Base-by-base conservation (phyloP, 2,329 filamentous ascomycete genomes). In the Aspergillus sp. region DNA sequence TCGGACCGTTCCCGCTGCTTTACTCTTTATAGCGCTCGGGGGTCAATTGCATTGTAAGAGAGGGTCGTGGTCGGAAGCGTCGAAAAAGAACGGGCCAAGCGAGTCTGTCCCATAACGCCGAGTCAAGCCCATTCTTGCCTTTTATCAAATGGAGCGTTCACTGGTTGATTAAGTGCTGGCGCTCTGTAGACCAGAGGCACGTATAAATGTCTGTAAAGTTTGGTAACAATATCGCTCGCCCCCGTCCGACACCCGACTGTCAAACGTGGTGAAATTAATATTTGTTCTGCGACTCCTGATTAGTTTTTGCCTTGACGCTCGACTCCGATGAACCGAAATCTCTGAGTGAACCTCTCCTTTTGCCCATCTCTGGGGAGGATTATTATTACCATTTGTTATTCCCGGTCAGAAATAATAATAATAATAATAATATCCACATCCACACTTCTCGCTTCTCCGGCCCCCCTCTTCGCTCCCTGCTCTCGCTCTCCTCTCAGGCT, bases 371-470 rank as follows among this genome's bases (percentile, higher is more conserved):
- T 51, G 27, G 47, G 34, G 49, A 46, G 17, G 44, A 47, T 57
- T 60, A 57, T 60, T 62, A 58, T 51, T 53, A 58, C 46, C 51
- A 53, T 42, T 60, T 58, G 48, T 60, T 62, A 59, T 62, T 58
- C 57, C 59, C 59, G 62, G 62, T 63, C 59, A 63, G 52, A 54
- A 59, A 59, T 57, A 59, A 51, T 51, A 39, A 51, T 51, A 55
- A 61, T 59, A 56, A 61, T 59, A 63, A 63, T 59, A 58, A 60
- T 56, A 60, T 40, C 40, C 33, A 48, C 58, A 63, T 63, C 59
- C 59, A 62, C 59, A 55, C 58, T 58, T 60, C 57, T 61, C 54
- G 56, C 56, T 60, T 57, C 51, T 52, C 56, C 56, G 51, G 27
- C 41, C 42, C 51, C 50, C 8, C 46, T 51, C 60, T 61, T 58